Evolutionary conservation across 768 basidiomycete genomes (phyloP).

Genomic region (Suillus plorans): DNA sequence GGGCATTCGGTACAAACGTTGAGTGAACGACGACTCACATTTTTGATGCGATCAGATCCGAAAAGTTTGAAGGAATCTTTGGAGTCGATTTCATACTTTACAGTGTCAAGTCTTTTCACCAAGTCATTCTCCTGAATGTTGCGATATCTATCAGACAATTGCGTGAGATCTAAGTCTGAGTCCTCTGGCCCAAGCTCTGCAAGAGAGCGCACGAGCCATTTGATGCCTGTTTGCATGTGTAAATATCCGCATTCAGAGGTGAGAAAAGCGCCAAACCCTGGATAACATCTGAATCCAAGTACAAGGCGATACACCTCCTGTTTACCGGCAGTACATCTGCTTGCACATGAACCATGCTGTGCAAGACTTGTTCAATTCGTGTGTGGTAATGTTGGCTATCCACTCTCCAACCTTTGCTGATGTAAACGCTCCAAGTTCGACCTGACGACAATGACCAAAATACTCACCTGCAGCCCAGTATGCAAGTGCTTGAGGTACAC

Average conservation of each 20-base stretch:
- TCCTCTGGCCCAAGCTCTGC: constrained; percentile 17
- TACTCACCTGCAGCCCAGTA: constrained; percentile 35
- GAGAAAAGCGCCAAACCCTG: not conserved
- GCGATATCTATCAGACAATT: not conserved
- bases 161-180: constrained; percentile 20
- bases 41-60: constrained; percentile 35
- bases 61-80: constrained; percentile 26
- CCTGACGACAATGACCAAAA: constrained; percentile 12
- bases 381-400: constrained; percentile 10
- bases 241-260: too few relatives aligned
- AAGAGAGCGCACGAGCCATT: not conserved
- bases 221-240: not conserved
- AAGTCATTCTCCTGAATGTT: constrained; percentile 26
- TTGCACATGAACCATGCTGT: constrained; percentile 22
- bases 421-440: constrained; percentile 19
- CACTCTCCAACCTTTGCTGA: not conserved
- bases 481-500: constrained; percentile 29
- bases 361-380: constrained; percentile 16
- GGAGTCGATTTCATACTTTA: constrained; percentile 33
- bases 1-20: not conserved
- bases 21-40: constrained; percentile 18
- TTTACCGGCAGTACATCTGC: constrained; percentile 18
- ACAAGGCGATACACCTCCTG: constrained; percentile 21
- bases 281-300: constrained; percentile 17
- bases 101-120: constrained; percentile 25